phyloP scores from a whole-genome alignment of 179 eudicot species.

The Silene noctiflora region DNA sequence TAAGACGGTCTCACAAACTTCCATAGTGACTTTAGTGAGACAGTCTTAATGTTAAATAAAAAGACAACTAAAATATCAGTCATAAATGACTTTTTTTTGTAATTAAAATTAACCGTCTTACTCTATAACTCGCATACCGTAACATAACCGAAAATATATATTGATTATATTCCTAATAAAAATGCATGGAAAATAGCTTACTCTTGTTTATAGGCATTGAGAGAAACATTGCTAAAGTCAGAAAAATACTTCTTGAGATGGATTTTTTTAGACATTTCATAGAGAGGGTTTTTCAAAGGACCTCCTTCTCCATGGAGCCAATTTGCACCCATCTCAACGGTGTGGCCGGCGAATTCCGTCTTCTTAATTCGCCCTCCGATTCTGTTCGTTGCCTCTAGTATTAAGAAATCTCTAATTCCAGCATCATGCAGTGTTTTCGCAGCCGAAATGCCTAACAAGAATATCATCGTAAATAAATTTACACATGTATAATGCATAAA shows the following conservation, averaged over 20 bases:
- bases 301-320: conserved; percentile 35
- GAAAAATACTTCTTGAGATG: conserved; percentile 29
- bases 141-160: no score
- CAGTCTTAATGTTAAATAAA: no score
- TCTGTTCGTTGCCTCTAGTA: conserved; percentile 29
- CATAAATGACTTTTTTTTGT: no score
- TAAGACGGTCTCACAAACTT: no score
- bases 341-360: conserved; percentile 29
- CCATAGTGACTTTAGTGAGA: no score
- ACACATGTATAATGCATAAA: no score
- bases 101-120: no score
- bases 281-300: conserved; percentile 28
- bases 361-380: conserved; percentile 31
- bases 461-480: not conserved
- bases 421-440: conserved; percentile 23
- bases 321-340: conserved; percentile 33
- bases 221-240: conserved; percentile 25
- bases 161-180: no score
- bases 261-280: conserved; percentile 32
- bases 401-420: conserved; percentile 22
- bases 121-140: no score
- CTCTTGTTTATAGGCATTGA: conserved; percentile 31
- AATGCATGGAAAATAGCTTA: not conserved
- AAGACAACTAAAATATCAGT: no score
- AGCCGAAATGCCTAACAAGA: conserved; percentile 26